Evolutionary conservation across 106 monocot genomes (phyloP), one percentile per base, ranked within the genome.

Genomic region (Dendrobium chrysotoxum): DNA sequence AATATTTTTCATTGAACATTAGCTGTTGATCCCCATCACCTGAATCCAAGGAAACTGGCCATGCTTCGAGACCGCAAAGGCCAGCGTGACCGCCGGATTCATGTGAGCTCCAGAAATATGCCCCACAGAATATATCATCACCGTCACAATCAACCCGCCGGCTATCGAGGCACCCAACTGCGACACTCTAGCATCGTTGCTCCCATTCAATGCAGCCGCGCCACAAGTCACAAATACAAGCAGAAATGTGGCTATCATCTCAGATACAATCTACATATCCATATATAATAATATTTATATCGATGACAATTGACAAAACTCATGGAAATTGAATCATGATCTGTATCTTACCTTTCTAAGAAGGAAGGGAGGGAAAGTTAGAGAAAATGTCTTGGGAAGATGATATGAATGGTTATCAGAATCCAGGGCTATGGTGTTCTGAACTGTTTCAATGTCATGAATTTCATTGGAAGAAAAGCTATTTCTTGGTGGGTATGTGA

Each of bases 71-170:
- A 82, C 82, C 3, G 89, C 89, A 78, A 92, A 89, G 55, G 89
- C 92, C 12, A 92, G 76, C 0, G 89, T 92, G 58, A 92, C 89
- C 1, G 92, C 89, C 1, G 92, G 92, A 75, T 92, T 92, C 70
- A 70, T 70, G 31, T 70, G 70, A 30, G 70, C 70, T 30, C 70
- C 70, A 4, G 70, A 70, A n/a, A 70, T 70, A 7, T 70, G 70
- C 35, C 70, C 70, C 12, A 70, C 70, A 70, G 70, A 70, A 35
- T 70, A 89, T 30, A 92, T 89, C 89, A 92, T 89, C 61, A 86
- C 87, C 10, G 89, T 89, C 28, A 92, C 92, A 39, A 84, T 86
- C 7, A 89, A 82, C 12, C 89, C 92, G 8, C 92, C 87, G 0
- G 87, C 92, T 6, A 89, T 57, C 50, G 92, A 89, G 30, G 83